Base-by-base conservation (phyloP, 2,329 filamentous ascomycete species). In the Fusarium sp. region DNA sequence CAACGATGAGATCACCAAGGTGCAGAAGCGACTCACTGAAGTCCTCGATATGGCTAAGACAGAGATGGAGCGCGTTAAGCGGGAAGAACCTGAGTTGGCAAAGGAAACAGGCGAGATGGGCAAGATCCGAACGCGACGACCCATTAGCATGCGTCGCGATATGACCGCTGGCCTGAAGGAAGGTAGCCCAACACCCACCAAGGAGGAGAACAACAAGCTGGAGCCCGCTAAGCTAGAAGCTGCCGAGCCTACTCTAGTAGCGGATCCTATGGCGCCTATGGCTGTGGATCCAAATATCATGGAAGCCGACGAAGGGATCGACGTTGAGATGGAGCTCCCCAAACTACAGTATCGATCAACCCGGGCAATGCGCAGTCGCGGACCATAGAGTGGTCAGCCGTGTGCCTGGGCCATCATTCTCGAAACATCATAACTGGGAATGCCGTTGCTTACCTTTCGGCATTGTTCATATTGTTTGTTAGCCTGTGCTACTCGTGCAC, bases 1-100 rank as follows among this genome's bases (percentile, higher is more conserved):
- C 79, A 86, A 84, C n/a, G 86, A 88, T 20, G 93, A 97, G 78
- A 86, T 97, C 38, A 83, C 84, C 26, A 90, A 89, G 46, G 91
- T 94, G 54, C 88, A 89, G 74, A 83, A 85, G 59, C 88, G 89
- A 18, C 86, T 97, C 42, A 80, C 81, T 11, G 85, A 90, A 57
- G 89, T 93, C 2, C 83, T 89, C 50, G 85, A 87, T 31, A 81
- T 88, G 54, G 89, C 91, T 18, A 83, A 83, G 41, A 84, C 84
- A 52, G 89, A 92, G 77, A 84, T 88, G 66, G 84, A 86, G 52
- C 85, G 87, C 24, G 77, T 89, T 21, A 76, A 83, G 57, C 82
- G 82, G 16, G 86, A 91, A 64, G 84, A 87, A 58, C 81, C 84
- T 2, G 82, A 83, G 39, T 67, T 80, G 20, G 78, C 80, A 39